Percentiles rank a stretch among this genome's conserved stretches.
Evolutionary conservation across 2,329 filamentous ascomycete genomes (phyloP).

Genomic region (Chaetomium sp.): DNA sequence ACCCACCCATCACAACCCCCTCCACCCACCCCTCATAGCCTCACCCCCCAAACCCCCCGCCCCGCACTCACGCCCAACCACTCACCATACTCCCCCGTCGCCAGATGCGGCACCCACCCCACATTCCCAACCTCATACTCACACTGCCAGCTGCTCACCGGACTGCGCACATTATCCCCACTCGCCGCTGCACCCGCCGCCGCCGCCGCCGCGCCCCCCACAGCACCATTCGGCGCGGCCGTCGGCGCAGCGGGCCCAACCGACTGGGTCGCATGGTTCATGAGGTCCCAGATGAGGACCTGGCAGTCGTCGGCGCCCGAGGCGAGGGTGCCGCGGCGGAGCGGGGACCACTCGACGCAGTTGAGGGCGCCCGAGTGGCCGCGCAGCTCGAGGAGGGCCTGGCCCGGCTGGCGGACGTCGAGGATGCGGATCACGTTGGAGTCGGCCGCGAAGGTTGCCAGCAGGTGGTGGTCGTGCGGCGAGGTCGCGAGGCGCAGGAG

Average conservation of each 20-base stretch:
- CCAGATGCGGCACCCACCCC: slow-evolving; percentile 76
- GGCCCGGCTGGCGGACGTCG: slow-evolving; percentile 93
- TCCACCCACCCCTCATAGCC: slow-evolving; percentile 21
- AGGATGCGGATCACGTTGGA: slow-evolving; percentile 91
- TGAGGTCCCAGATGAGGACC: slow-evolving; percentile 90
- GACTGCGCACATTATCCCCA: slow-evolving; percentile 62
- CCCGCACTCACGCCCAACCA: slow-evolving; percentile 84
- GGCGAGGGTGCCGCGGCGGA: slow-evolving; percentile 81
- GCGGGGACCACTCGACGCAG: slow-evolving; percentile 93
- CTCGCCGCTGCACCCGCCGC: slow-evolving; percentile 21
- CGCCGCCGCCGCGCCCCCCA: slow-evolving; percentile 38
- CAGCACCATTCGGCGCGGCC: neutral
- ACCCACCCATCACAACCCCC: neutral
- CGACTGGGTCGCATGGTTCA: slow-evolving; percentile 56
- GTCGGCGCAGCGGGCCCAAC: slow-evolving; percentile 40
- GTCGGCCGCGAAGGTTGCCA: slow-evolving; percentile 96
- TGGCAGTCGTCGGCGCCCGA: slow-evolving; percentile 91
- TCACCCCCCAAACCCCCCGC: slow-evolving; percentile 76
- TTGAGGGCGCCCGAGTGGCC: slow-evolving; percentile 86
- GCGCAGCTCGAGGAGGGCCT: slow-evolving; percentile 88
- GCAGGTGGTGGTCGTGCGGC: slow-evolving; percentile 89
- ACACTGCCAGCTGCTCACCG: slow-evolving; percentile 78
- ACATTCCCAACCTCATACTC: slow-evolving; percentile 86
- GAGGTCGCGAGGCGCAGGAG: slow-evolving; percentile 83
- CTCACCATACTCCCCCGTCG: slow-evolving; percentile 71